Conservation (phyloP, 495 filamentous ascomycete species). For the Copromyces sp. region DNA sequence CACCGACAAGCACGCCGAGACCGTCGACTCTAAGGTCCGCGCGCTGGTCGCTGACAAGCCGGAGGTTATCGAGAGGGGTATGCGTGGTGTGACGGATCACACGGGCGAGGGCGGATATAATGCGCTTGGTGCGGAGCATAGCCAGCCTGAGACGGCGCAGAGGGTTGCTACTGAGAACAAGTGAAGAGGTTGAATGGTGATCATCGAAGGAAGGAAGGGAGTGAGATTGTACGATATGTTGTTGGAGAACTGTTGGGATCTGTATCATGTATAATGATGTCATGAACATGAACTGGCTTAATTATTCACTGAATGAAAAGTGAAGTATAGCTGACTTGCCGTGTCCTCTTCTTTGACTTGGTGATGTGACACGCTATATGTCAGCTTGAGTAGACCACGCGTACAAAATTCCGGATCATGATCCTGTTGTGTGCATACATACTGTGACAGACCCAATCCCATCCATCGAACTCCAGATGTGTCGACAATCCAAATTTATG, state of each 20-base stretch:
- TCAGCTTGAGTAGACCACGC: not conserved
- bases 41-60: conserved; percentile 14
- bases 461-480: not conserved
- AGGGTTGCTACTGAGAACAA: conserved; percentile 34
- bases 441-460: not conserved
- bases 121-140: conserved; percentile 25
- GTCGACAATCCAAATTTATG: not conserved
- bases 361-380: not conserved
- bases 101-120: conserved; percentile 19
- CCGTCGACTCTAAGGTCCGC: conserved; percentile 23
- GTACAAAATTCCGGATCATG: not conserved
- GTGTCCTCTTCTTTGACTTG: not conserved
- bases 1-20: conserved; percentile 12
- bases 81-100: not conserved
- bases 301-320: not conserved
- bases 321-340: not conserved
- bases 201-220: not conserved
- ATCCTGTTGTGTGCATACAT: not conserved
- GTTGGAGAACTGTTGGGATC: not conserved
- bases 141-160: conserved; percentile 34
- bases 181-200: not conserved
- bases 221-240: not conserved
- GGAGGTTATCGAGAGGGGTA: conserved; percentile 5
- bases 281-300: not conserved
- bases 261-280: not conserved